Percentiles rank a stretch among this genome's conserved stretches.
Conservation (phyloP, 495 filamentous ascomycete species). For the Penicillium atrosanguineum region DNA sequence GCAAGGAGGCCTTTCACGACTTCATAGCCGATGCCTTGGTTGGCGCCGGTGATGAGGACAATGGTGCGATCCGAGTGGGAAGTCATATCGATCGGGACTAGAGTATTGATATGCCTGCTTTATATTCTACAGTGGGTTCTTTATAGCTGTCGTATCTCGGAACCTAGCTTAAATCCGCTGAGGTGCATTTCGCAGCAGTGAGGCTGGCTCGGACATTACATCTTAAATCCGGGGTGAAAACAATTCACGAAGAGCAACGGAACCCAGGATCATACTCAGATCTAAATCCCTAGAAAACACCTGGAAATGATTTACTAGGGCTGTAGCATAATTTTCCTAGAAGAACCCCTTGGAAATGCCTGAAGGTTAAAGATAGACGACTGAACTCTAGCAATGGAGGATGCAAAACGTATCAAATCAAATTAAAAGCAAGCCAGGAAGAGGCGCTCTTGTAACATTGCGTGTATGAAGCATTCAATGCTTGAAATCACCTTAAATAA, state of each 20-base stretch:
- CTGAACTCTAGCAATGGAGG: not conserved
- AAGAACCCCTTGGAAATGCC: too few species aligned
- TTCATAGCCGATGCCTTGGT: conserved; percentile 46
- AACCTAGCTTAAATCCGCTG: too few species aligned
- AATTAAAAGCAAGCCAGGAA: not conserved
- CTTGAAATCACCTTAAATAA: not conserved
- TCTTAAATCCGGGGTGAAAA: not conserved
- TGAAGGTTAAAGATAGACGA: not conserved
- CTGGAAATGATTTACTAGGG: too few species aligned
- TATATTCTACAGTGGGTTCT: not conserved
- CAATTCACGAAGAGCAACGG: not conserved
- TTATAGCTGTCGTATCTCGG: not conserved
- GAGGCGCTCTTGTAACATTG: not conserved
- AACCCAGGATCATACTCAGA: not conserved
- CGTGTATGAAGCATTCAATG: not conserved
- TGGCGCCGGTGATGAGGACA: conserved; percentile 44
- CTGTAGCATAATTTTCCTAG: not conserved
- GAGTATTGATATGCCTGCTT: not conserved
- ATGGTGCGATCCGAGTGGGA: conserved; percentile 15
- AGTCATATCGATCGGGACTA: conserved; percentile 1
- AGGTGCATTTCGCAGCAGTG: too few species aligned
- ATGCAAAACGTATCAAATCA: not conserved
- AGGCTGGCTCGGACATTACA: not conserved
- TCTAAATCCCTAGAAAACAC: too few species aligned
- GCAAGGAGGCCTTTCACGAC: conserved; percentile 31